Base-by-base conservation (phyloP, 306 rosid genomes). In the Arachis hypogaea region DNA sequence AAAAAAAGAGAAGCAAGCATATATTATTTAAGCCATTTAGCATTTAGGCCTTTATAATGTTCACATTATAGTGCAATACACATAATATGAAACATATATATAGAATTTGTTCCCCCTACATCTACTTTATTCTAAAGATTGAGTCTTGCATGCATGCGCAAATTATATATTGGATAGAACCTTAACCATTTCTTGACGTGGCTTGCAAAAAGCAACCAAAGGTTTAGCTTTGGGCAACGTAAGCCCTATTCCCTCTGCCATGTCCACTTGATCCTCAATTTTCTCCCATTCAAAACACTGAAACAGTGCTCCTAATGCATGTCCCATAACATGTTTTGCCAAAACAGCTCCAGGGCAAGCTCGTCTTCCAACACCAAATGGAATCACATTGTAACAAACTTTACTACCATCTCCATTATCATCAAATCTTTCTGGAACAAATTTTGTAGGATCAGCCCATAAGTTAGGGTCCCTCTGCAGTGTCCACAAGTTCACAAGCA, bases 301-400 rank as follows among this genome's bases (percentile, higher is more conserved):
- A 66, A 85, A 41, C 9, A 82, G n/a, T 3, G 72, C 47, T 0
- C 84, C 86, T 0, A 82, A n/a, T 11, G 78, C 69, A 49, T 56
- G 63, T 3, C 75, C 81, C 49, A 80, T 29, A 7, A 74, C 62
- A 11, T 62, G 60, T 22, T 72, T 80, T 38, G 80, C 86, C 11
- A 84, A 44, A 28, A 7, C 72, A 59, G 71, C 28, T 11, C 86
- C 88, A 6, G 91, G 85, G 62, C 88, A 86, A 51, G 80, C 83
- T 29, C 88, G 7, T 41, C 91, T 82, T 60, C 91, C 88, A 45
- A 22, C 29, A 4, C 91, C 91, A 28, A 87, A 87, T 11, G 91
- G 83, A 56, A 87, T 29, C 73, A 80, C 22, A 9, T 71, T 66
- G 9, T 55, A 77, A 4, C 38, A 33, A 10, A 69, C 51, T 9